phyloP scores from a whole-genome alignment of 2,329 filamentous ascomycete species.

The Epichloe baconii region DNA sequence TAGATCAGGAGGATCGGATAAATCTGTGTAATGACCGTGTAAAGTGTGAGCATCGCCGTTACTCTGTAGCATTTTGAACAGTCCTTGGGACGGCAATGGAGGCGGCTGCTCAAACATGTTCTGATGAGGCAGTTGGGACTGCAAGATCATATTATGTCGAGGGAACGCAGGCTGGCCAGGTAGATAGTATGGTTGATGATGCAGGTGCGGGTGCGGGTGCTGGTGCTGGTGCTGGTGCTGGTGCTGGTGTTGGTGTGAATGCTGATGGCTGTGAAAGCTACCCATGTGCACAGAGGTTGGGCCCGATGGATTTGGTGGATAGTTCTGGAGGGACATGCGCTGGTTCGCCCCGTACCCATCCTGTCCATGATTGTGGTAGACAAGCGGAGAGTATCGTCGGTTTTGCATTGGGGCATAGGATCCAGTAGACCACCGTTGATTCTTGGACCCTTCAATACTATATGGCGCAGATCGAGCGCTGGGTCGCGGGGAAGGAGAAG shows the following conservation, averaged over 20 bases:
- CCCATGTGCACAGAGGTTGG: constrained; percentile 34
- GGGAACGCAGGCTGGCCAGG: constrained; percentile 36
- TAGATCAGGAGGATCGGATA: constrained; percentile 64
- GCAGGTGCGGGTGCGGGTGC: constrained; percentile 10
- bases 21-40: constrained; percentile 57
- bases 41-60: constrained; percentile 57
- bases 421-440: constrained; percentile 68
- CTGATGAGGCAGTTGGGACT: constrained; percentile 32
- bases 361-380: constrained; percentile 44
- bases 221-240: constrained; percentile 20
- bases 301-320: constrained; percentile 19
- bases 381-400: constrained; percentile 45
- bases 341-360: constrained; percentile 45
- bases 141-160: constrained; percentile 46
- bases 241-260: constrained; percentile 20
- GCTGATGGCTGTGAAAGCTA: constrained; percentile 31
- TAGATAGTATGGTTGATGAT: constrained; percentile 39
- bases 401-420: constrained; percentile 48
- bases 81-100: constrained; percentile 53
- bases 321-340: constrained; percentile 35
- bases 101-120: constrained; percentile 46
- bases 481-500: constrained; percentile 58
- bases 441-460: constrained; percentile 50
- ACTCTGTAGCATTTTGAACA: constrained; percentile 63
- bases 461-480: constrained; percentile 58